phyloP scores from a whole-genome alignment of 805 yeast species.

The Zygosaccharomyces lentus region DNA sequence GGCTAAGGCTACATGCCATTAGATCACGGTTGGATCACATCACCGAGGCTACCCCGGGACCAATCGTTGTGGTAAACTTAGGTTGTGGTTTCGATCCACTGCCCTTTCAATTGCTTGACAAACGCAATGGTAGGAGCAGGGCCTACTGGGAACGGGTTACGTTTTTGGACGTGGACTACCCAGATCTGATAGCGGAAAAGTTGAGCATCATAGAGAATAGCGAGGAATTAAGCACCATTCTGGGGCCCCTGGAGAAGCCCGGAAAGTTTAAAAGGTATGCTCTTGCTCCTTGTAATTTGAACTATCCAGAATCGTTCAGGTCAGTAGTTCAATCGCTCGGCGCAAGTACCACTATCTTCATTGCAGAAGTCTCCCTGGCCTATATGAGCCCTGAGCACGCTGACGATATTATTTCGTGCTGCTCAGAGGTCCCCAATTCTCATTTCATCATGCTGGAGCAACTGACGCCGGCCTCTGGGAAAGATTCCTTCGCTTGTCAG shows the following conservation, averaged over 20 bases:
- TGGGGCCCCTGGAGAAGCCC: conserved; percentile 38
- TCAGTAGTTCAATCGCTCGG: conserved; percentile 12
- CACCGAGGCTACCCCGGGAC: conserved; percentile 30
- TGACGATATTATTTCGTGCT: conserved; percentile 51
- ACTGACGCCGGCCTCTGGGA: conserved; percentile 56
- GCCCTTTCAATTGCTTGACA: conserved; percentile 48
- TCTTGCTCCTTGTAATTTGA: conserved; percentile 59
- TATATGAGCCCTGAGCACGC: conserved; percentile 70
- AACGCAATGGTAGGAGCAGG: conserved; percentile 28
- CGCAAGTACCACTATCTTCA: conserved; percentile 47
- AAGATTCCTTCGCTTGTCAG: conserved; percentile 66
- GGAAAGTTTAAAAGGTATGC: conserved; percentile 33
- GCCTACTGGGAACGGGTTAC: conserved; percentile 34
- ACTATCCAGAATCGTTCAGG: conserved; percentile 41
- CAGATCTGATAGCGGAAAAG: conserved; percentile 59
- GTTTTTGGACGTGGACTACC: conserved; percentile 72
- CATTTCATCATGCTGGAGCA: conserved; percentile 71
- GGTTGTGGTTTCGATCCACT: conserved; percentile 77
- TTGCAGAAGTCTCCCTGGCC: conserved; percentile 81
- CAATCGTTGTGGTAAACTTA: conserved; percentile 53
- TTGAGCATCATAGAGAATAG: conserved; percentile 47
- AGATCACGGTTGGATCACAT: conserved; percentile 48
- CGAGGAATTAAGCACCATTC: conserved; percentile 43
- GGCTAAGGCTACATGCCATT: conserved; percentile 74
- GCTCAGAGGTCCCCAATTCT: conserved; percentile 42